Base-by-base conservation (phyloP, 495 filamentous ascomycete genomes). In the Pseudevernia furfuracea region DNA sequence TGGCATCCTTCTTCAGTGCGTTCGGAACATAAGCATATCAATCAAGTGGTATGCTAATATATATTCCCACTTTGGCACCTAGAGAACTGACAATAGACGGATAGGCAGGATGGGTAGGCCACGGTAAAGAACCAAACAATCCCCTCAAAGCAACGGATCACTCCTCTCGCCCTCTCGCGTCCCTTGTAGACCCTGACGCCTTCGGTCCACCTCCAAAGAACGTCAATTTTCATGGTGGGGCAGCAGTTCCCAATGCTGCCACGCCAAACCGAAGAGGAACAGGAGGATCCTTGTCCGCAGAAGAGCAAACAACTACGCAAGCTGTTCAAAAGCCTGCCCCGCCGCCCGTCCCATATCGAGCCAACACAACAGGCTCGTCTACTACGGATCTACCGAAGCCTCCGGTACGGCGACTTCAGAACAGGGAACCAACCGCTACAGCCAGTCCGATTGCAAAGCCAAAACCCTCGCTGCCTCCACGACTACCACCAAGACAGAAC, bases 141-240 rank as follows among this genome's bases (percentile, higher is more conserved):
- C 19, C 64, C 15, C 38, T 60, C 36, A 73, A 78, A 46, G 68
- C 70, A 23, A 36, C 66, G 66, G 73, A 81, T 5, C 81, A 88
- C 70, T 76, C 82, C 67, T 84, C 90, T 23, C 77, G 79, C 8
- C 93, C 94, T 3, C 73, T 96, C n/a, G 82, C 85, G 6, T 80
- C 87, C 3, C 79, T 98, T 25, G 87, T 87, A 70, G 94, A 98
- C 73, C 93, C 94, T 3, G 72, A 84, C 1, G 81, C 86, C 17
- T 97, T 98, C 73, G 91, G 83, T 4, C 90, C 93, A 41, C 93
- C 93, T 28, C 93, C 93, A 6, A 96, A 87, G 67, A 81, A 84
- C 66, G 73, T 81, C 69, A 81, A 80, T 49, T 84, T 80, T 66
- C 77, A 85, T 70, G 79, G 82, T 21, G 75, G 74, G 3, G 74